Base-by-base conservation (phyloP, 495 filamentous ascomycete genomes). In the Daldinia concentrica region DNA sequence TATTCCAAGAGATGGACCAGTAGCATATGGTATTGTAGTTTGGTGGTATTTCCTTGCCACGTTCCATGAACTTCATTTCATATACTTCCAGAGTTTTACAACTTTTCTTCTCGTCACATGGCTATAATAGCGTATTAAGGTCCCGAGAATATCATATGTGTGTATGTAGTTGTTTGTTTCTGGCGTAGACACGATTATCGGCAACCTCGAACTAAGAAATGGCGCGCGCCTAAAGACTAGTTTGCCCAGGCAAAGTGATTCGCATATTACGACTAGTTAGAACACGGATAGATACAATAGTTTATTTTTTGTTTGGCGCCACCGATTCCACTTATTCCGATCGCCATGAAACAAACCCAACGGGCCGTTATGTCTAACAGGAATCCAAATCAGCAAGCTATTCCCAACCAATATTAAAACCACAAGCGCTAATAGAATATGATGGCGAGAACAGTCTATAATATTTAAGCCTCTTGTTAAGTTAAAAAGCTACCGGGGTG, bases 161-260 rank as follows among this genome's bases (percentile, higher is more conserved):
- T 4, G 26, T 6, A 45, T 45, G 14, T 19, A 24, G 30, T 19
- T 27, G 43, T 58, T 48, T n/a, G n/a, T n/a, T 14, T 22, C 54
- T 34, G 55, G 57, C 54, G 32, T 24, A 24, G 24, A 48, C 51
- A 58, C 59, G 4, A 56, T 55, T 32, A 15, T 61, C 69, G 69
- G 69, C 60, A 64, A 56, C 8, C 59, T 63, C 69, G 64, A 39
- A 45, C 59, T 37, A 24, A 34, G 52, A 60, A 41, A 41, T 39
- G 27, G 50, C 50, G n/a, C 54, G 24, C 54, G 37, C 59, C 52
- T 58, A 22, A 7, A 39, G 30, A n/a, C 14, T 39, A 37, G 29
- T 15, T 48, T 29, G 55, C 15, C 27, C 12, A 37, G 17, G 12
- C 39, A 58, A n/a, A 30, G 37, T 48, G 45, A n/a, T 51, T 22